Evolutionary conservation across 345 rosid genomes (phyloP), one percentile per base, ranked within the genome.

Genomic region (Eucalyptus rudis): DNA sequence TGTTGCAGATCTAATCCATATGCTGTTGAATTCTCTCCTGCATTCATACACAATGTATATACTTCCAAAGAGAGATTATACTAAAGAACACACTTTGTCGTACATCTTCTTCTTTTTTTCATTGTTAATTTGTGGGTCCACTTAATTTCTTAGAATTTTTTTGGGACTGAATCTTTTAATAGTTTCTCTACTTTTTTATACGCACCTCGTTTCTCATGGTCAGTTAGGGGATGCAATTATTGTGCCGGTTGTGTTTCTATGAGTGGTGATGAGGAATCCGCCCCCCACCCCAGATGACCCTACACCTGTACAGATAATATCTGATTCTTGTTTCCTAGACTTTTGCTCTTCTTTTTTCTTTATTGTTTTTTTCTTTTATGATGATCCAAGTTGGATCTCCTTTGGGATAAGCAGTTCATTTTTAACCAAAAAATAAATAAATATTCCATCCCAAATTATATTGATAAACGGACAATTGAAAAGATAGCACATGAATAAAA

Each of bases 211-310:
- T 20, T 87, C 93, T 90, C 95, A 91, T 92, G 94, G 90, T 12
- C 87, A 87, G 88, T 80, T 44, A 87, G 89, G 90, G 87, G 88
- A 66, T 24, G 64, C 68, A 92, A 93, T 93, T 90, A 93, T 93
- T 91, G 89, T 91, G 92, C 64, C 29, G 86, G 86, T 36, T 20
- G 54, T 14, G 56, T 86, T 27, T 20, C 86, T 45, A 51, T 87
- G 85, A 64, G 90, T 86, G 88, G 88, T 64, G 58, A 33, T 33
- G 87, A 22, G 27, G 86, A 89, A 83, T 83, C 90, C 89, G 83
- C 86, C 91, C 76, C 62, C 87, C 89, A 52, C 58, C 9, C 58
- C 87, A 89, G 43, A 51, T 66, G 47, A 86, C 87, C 33, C 62
- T 87, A 81, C 87, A 86, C 20, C 36, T 54, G 86, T 22, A 89